Evolutionary conservation across 2,329 filamentous ascomycete species (phyloP).

Genomic region (Hypomyces rosellus): DNA sequence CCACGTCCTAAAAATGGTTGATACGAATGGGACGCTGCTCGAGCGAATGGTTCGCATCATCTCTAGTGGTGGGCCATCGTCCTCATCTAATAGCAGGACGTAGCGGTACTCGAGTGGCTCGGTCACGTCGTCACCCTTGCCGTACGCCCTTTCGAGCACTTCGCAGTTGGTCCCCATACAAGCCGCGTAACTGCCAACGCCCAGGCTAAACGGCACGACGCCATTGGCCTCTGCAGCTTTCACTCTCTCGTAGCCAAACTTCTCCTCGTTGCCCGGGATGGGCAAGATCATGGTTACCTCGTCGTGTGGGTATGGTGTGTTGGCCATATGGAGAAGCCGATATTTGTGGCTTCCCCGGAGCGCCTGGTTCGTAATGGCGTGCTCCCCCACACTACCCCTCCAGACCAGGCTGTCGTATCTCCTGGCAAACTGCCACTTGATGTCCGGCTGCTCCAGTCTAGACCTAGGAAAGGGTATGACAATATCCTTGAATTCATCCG

Average conservation of each 20-base stretch:
- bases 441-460: constrained; percentile 34
- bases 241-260: constrained; percentile 52
- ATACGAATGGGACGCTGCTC: constrained; percentile 61
- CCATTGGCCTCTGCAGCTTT: constrained; percentile 47
- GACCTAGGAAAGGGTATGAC: constrained; percentile 57
- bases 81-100: constrained; percentile 66
- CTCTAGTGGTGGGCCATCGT: constrained; percentile 54
- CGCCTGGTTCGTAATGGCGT: constrained; percentile 40
- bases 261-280: constrained; percentile 23
- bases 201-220: constrained; percentile 48
- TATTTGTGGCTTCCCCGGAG: constrained; percentile 64
- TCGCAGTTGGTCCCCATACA: constrained; percentile 43
- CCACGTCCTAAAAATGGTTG: constrained; percentile 72
- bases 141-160: constrained; percentile 25
- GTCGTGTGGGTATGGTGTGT: constrained; percentile 47
- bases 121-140: constrained; percentile 30
- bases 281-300: constrained; percentile 53
- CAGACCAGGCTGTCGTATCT: constrained; percentile 66
- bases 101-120: constrained; percentile 61
- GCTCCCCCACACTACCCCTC: constrained; percentile 63
- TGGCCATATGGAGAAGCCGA: constrained; percentile 64
- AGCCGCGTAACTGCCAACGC: constrained; percentile 51
- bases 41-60: constrained; percentile 62
- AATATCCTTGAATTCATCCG: constrained; percentile 68
- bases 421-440: constrained; percentile 44